phyloP scores from a whole-genome alignment of 176 grass and related monocot genomes.

The Oryza coarctata region DNA sequence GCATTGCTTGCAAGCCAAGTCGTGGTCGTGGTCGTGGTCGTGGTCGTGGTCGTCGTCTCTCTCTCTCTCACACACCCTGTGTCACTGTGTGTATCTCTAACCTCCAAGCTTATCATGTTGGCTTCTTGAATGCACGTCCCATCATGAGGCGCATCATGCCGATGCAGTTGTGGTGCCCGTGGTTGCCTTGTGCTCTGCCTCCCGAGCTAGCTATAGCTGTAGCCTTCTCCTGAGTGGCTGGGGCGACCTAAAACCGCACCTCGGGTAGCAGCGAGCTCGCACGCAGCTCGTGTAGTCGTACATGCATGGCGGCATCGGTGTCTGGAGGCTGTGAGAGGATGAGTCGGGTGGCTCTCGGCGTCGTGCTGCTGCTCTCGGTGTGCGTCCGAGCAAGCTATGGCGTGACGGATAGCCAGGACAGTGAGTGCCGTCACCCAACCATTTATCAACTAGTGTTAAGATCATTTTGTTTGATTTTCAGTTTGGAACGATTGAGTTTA shows the following conservation, averaged over 20 bases:
- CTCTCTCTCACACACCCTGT: neutral
- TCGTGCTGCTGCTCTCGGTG: conserved; percentile 38
- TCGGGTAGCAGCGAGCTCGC: conserved; percentile 4
- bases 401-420: conserved; percentile 58
- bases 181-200: conserved; percentile 44
- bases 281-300: neutral
- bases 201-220: conserved; percentile 3
- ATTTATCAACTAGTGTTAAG: neutral
- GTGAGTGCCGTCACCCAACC: conserved; percentile 42
- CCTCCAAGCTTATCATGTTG: conserved; percentile 26
- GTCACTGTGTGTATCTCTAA: conserved; percentile 16
- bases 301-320: conserved; percentile 19
- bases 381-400: conserved; percentile 36
- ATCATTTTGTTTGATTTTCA: neutral
- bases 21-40: conserved; percentile 20
- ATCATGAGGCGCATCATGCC: conserved; percentile 69
- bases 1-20: conserved; percentile 73
- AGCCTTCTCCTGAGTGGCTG: conserved; percentile 29
- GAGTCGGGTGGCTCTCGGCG: conserved; percentile 25
- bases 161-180: conserved; percentile 62
- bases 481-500: neutral
- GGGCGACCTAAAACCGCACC: conserved; percentile 52
- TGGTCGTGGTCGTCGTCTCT: conserved; percentile 1
- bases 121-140: conserved; percentile 39
- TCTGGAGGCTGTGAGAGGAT: conserved; percentile 27